A percentile compares a stretch with the other conserved stretches of the same genome.
These are phyloP conservation scores for Arabis alpina DNA, from an alignment of 345 rosid genomes.

Conservation along the genomic window DNA sequence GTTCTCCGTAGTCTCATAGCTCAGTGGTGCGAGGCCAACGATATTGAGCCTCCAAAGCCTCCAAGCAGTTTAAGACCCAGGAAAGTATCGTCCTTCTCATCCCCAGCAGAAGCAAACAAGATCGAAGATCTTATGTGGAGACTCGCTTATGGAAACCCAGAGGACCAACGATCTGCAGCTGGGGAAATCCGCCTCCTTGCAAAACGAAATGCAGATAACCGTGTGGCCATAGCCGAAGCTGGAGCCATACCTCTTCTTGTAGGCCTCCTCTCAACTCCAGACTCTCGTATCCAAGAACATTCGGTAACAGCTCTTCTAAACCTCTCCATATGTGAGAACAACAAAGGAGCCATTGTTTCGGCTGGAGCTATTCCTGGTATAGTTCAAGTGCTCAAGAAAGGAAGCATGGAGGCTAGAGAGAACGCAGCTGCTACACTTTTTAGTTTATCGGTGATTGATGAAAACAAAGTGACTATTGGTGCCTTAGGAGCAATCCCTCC, in stretches of 20 bases:
- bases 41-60: conserved; percentile 85
- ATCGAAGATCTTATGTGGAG: conserved; percentile 78
- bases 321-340: conserved; percentile 95
- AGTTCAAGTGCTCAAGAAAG: conserved; percentile 90
- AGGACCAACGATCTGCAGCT: conserved; percentile 84
- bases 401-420: conserved; percentile 99
- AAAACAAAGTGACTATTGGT: conserved; percentile 91
- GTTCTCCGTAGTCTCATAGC: conserved; percentile 96
- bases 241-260: conserved; percentile 97
- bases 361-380: conserved; percentile 96
- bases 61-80: conserved; percentile 69
- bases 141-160: conserved; percentile 74
- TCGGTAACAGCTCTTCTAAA: conserved; percentile 94
- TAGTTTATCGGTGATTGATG: conserved; percentile 94
- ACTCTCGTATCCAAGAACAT: conserved; percentile 92
- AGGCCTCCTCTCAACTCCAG: conserved; percentile 76
- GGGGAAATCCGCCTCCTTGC: conserved; percentile 98
- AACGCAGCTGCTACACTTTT: conserved; percentile 98
- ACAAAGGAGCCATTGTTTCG: conserved; percentile 86
- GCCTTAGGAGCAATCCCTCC: conserved; percentile 86
- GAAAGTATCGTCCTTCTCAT: conserved; percentile 62
- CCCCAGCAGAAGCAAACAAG: conserved; percentile 75
- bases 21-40: conserved; percentile 95
- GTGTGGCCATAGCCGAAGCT: conserved; percentile 97
- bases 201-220: conserved; percentile 94